Base-by-base conservation (phyloP, 2,329 filamentous ascomycete genomes). In the Raffaelea ambrosiae region DNA sequence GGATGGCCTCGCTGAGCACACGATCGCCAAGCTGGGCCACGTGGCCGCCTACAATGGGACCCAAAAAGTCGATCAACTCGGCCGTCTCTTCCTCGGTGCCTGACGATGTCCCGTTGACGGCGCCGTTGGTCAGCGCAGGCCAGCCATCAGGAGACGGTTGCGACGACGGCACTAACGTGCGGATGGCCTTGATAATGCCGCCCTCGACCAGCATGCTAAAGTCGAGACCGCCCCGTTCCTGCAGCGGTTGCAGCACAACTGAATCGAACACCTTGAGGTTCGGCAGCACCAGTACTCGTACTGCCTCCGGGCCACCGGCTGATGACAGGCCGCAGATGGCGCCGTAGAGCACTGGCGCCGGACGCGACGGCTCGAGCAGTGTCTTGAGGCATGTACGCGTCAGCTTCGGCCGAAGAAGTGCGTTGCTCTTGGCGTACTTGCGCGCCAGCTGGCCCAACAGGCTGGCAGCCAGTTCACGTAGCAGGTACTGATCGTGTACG, bases 311-410 rank as follows among this genome's bases (percentile, higher is more conserved):
- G 0, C 77, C 89, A 22, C 89, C 88, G 21, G 94, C 83, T 2
- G 84, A 81, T 2, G 84, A 75, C 3, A 98, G 71, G 1, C 90
- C 91, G 26, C 83, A 77, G 20, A 98, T 76, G 7, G 91, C 88
- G 40, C 93, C 93, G 61, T 93, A 98, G 59, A 95, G 87, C 1
- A 91, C 84, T 2, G 86, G 81, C 0, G 89, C 78, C 0, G 89
- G 83, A 60, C 90, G 88, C 40, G 83, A 81, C 0, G 88, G 87
- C 59, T 96, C 90, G 26, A 98, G 77, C 64, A 96, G 91, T 58
- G 86, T 83, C 67, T 95, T 95, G 31, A 97, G 77, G 59, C 89
- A 96, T 0, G 90, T 93, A n/a, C 93, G 79, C 4, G 89, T 90
- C 26, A 98, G 83, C 54, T 94, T 87, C 2, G 90, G 84, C 49